Base-by-base conservation (phyloP, 129 eudicot species). In the Chrysanthemum lavandulifolium region DNA sequence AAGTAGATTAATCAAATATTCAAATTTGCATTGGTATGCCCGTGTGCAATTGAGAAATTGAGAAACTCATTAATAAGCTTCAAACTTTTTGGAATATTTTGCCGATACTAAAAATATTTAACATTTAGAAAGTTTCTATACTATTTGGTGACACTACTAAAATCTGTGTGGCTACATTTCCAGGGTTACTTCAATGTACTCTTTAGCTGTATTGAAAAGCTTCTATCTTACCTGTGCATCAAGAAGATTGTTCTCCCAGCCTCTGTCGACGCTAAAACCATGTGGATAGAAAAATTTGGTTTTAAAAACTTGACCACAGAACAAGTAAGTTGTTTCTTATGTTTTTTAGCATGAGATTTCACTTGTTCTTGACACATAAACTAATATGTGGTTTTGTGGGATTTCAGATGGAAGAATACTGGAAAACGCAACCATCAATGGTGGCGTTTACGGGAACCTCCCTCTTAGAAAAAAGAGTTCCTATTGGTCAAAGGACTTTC, bases 121-220 rank as follows among this genome's bases (percentile, higher is more conserved):
- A 40, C 8, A 40, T 6, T 40, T 40, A 6, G 47, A 0, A 40
- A 40, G 9, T 18, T 49, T 45, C 11, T 67, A 11, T 65, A 43
- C 47, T 65, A n/a, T 47, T 1, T 7, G 16, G 13, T 27, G 14
- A 40, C 6, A 13, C 29, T 11, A 53, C 16, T 61, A 60, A 15
- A 61, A 31, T 49, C 12, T 52, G 49, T 12, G 4, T 12, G 33
- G 5, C 33, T 50, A 25, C 19, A 60, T 76, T 51, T 29, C n/a
- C 85, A 94, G 96, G 98, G 98, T 49, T 94, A 86, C 76, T 90
- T 94, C 23, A 86, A 81, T 63, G 10, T 82, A 9, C 80, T 94
- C 50, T 86, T 85, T 69, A 72, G 79, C 2, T 88, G 96, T 82
- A 84, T 94, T 18, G 96, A 87, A 83, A 86, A 74, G 68, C 69